Conservation (phyloP, 805 yeast genomes). For the Wickerhamomyces chambardii region DNA sequence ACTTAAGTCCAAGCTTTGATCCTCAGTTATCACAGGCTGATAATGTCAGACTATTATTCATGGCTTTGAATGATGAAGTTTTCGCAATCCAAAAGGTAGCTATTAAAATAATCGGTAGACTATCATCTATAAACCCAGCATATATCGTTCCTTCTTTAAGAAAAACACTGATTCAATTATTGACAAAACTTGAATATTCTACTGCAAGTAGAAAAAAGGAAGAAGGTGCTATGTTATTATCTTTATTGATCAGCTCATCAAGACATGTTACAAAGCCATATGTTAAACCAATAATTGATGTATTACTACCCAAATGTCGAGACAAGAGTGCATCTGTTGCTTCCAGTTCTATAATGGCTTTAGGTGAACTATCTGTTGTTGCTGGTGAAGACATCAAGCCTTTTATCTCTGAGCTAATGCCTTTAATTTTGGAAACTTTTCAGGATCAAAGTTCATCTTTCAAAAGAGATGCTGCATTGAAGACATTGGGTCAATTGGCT, state of each 20-base stretch:
- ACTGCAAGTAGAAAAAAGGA: conserved; percentile 71
- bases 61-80: conserved; percentile 86
- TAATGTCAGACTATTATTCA: conserved; percentile 73
- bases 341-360: conserved; percentile 72
- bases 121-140: conserved; percentile 86
- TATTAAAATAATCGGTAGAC: conserved; percentile 70
- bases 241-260: conserved; percentile 69
- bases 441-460: conserved; percentile 88
- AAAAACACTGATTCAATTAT: conserved; percentile 73
- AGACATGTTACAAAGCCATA: conserved; percentile 84
- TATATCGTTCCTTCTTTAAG: conserved; percentile 90
- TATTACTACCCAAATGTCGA: conserved; percentile 64
- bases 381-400: conserved; percentile 80
- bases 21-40: conserved; percentile 93
- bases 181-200: conserved; percentile 81
- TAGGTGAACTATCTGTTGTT: conserved; percentile 84
- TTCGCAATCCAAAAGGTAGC: conserved; percentile 78
- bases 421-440: conserved; percentile 75
- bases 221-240: conserved; percentile 71
- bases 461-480: conserved; percentile 84
- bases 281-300: conserved; percentile 83
- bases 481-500: conserved; percentile 81
- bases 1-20: conserved; percentile 71
- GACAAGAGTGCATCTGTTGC: conserved; percentile 77
- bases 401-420: conserved; percentile 74